Percentiles rank a stretch among this genome's conserved stretches.
Conservation (phyloP, 768 basidiomycete genomes). For the Boletus edulis region DNA sequence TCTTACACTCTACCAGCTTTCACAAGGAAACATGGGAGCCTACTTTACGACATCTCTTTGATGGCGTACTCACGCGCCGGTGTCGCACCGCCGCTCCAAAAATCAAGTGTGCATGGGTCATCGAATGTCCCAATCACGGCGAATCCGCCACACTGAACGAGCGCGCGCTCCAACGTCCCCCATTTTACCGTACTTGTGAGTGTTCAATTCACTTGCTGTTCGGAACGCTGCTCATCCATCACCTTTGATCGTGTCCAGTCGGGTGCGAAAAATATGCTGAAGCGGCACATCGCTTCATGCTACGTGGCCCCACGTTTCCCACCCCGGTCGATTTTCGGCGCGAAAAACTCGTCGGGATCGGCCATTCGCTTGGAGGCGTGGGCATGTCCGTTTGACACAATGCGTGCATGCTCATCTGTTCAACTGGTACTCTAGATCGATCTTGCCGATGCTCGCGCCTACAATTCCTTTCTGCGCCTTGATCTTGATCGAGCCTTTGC, state of each 20-base stretch:
- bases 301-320: conserved; percentile 36
- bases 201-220: neutral
- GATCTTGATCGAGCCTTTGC: conserved; percentile 63
- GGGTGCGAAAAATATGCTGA: conserved; percentile 63
- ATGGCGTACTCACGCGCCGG: conserved; percentile 13
- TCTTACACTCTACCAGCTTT: conserved; percentile 71
- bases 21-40: conserved; percentile 78
- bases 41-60: conserved; percentile 48
- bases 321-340: conserved; percentile 45
- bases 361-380: conserved; percentile 68
- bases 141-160: conserved; percentile 56
- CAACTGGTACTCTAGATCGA: conserved; percentile 37
- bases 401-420: neutral
- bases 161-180: conserved; percentile 39
- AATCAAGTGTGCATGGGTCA: conserved; percentile 50
- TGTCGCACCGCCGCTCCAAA: neutral
- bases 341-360: conserved; percentile 58
- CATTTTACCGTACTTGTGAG: conserved; percentile 49
- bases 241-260: conserved; percentile 36
- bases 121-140: conserved; percentile 76
- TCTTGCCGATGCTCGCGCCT: conserved; percentile 50
- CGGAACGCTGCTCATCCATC: neutral
- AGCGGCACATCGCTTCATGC: conserved; percentile 56
- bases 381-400: conserved; percentile 44
- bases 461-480: conserved; percentile 46